These are phyloP conservation scores for Annulohypoxylon nitens DNA, from an alignment of 495 filamentous ascomycete genomes.

Conservation along the genomic window DNA sequence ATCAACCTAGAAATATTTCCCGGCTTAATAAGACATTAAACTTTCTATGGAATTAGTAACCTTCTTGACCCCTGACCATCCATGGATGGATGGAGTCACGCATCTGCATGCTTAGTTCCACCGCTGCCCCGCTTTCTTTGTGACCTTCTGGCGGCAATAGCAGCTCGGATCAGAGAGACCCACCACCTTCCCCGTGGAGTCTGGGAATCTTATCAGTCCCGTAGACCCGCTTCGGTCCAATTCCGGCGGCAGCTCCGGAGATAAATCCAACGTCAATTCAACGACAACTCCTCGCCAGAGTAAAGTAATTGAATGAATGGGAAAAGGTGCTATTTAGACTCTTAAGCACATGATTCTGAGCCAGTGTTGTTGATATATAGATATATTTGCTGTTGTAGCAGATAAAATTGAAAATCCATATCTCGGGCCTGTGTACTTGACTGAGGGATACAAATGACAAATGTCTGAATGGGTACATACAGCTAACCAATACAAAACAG, in stretches of 20 bases:
- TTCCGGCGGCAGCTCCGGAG: neutral
- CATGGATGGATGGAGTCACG: neutral
- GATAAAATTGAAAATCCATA: too few species aligned
- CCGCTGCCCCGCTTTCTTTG: constrained; percentile 4
- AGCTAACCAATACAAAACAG: too few species aligned
- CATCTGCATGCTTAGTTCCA: neutral
- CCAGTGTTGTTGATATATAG: neutral
- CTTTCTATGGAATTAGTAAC: constrained; percentile 7
- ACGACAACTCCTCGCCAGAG: neutral
- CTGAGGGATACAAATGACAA: too few species aligned
- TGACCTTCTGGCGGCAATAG: neutral
- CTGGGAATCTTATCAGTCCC: neutral
- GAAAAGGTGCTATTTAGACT: neutral
- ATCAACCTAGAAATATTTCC: constrained; percentile 37
- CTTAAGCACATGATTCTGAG: neutral
- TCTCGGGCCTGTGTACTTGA: too few species aligned
- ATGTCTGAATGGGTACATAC: too few species aligned
- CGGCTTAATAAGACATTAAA: constrained; percentile 36
- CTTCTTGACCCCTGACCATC: neutral
- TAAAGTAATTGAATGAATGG: neutral
- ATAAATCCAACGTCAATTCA: constrained; percentile 6
- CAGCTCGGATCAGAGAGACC: neutral
- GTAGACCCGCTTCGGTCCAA: neutral
- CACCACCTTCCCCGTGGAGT: neutral
- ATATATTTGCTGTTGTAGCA: neutral